phyloP scores from a whole-genome alignment of 331 rosid species.

The Quercus lobata region DNA sequence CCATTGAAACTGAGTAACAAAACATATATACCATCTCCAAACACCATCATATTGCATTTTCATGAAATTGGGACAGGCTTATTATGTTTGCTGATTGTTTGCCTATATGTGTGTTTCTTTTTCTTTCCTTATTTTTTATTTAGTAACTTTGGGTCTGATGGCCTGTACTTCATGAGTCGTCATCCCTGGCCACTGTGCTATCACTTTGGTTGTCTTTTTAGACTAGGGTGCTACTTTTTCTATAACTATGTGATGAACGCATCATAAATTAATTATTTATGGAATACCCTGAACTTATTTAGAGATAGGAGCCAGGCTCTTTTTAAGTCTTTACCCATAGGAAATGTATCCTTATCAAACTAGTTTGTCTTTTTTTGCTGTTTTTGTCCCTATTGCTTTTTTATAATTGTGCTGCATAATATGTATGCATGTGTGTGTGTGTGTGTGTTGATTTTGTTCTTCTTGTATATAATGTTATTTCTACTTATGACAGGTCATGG shows the following conservation, averaged over 20 bases:
- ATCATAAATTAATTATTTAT: neutral
- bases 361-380: neutral
- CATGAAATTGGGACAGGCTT: neutral
- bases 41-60: neutral
- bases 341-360: neutral
- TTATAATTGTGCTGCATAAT: neutral
- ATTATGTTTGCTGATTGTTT: neutral
- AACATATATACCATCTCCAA: neutral
- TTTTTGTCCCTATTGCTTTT: neutral
- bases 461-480: neutral
- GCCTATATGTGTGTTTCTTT: neutral
- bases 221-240: neutral
- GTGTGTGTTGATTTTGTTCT: too few relatives aligned
- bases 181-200: neutral
- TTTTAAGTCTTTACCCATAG: neutral
- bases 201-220: neutral
- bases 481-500: conserved; percentile 52
- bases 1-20: neutral
- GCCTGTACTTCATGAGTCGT: neutral
- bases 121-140: neutral
- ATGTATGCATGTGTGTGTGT: too few relatives aligned
- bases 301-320: neutral
- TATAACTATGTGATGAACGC: neutral
- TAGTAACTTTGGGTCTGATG: neutral
- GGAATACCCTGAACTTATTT: neutral